Evolutionary conservation across 1,284 basidiomycete genomes (phyloP).

Genomic region (Naganishia sp.): DNA sequence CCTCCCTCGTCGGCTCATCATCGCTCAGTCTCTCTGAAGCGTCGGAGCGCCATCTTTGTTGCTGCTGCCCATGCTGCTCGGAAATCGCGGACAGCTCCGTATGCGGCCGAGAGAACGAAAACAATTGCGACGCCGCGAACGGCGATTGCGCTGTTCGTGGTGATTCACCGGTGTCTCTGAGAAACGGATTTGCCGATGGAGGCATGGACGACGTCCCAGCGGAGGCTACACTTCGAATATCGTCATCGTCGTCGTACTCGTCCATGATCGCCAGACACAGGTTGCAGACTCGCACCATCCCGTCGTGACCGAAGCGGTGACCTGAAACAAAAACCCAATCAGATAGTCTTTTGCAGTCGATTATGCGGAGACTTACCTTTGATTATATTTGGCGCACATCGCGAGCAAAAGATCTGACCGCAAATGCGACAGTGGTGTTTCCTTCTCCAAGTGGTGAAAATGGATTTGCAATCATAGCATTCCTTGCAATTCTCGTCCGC

Average conservation of each 20-base stretch:
- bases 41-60: slow-evolving; percentile 1
- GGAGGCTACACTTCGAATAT: slow-evolving; percentile 72
- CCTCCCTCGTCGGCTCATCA: slow-evolving; percentile 2
- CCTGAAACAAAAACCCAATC: slow-evolving; percentile 42
- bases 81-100: slow-evolving; percentile 47
- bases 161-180: slow-evolving; percentile 12
- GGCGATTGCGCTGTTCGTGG: slow-evolving; percentile 63
- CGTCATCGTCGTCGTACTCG: slow-evolving; percentile 70
- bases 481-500: slow-evolving; percentile 94
- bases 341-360: no score
- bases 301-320: slow-evolving; percentile 87
- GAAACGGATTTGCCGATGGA: slow-evolving; percentile 24
- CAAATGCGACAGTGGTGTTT: slow-evolving; percentile 96
- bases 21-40: slow-evolving; percentile 12
- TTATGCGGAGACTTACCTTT: slow-evolving; percentile 59
- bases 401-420: slow-evolving; percentile 86
- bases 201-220: slow-evolving; percentile 54
- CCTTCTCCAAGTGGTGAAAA: slow-evolving; percentile 84
- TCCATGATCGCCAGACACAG: slow-evolving; percentile 88
- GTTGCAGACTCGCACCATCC: slow-evolving; percentile 90
- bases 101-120: slow-evolving; percentile 54
- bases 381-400: slow-evolving; percentile 96
- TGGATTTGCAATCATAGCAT: slow-evolving; percentile 80
- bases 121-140: slow-evolving; percentile 82
- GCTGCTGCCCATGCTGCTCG: slow-evolving; percentile 41